Base-by-base conservation (phyloP, 768 basidiomycete genomes). In the Termitomyces sp. region DNA sequence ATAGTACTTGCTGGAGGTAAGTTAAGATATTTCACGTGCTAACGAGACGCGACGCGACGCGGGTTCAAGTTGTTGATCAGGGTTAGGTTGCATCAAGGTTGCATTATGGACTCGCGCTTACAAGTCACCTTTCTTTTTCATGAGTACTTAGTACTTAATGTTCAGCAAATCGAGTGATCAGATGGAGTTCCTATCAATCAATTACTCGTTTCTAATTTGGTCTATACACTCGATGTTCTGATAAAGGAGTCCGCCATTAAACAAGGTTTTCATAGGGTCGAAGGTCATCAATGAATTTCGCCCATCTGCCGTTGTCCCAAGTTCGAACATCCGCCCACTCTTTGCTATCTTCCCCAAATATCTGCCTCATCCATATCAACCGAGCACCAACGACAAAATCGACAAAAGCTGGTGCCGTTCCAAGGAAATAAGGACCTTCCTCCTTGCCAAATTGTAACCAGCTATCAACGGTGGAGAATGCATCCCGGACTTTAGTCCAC, bases 231-330 rank as follows among this genome's bases (percentile, higher is more conserved):
- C n/a, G n/a, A n/a, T n/a, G n/a, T n/a, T n/a, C n/a, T n/a, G n/a
- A n/a, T n/a, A n/a, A n/a, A n/a, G n/a, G n/a, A n/a, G 16, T 31
- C 31, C 9, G 10, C 18, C 39, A 7, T 58, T 25, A 58, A 33
- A 36, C 31, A 12, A 59, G 45, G 3, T 25, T 33, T 20, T 59
- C 60, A 50, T 67, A 70, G 38, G 58, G 52, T 27, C 60, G 56
- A 47, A 70, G 56, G 16, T 54, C 58, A 20, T 58, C 53, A 20
- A 64, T 18, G 29, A 68, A 57, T 18, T 41, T 53, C 9, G 27
- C 63, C 71, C 70, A 72, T 35, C 64, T 57, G 16, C 70, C 70
- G 7, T 57, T 63, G 42, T 72, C 56, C 66, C 63, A 69, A 12
- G 42, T 57, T 47, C 48, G 46, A n/a, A 73, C 48, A 18, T 65